A percentile compares a stretch with the other conserved stretches of the same genome.
These are phyloP conservation scores for Chytriomyces confervae DNA, from an alignment of 192 early-diverging fungal genomes.

Conservation along the genomic window DNA sequence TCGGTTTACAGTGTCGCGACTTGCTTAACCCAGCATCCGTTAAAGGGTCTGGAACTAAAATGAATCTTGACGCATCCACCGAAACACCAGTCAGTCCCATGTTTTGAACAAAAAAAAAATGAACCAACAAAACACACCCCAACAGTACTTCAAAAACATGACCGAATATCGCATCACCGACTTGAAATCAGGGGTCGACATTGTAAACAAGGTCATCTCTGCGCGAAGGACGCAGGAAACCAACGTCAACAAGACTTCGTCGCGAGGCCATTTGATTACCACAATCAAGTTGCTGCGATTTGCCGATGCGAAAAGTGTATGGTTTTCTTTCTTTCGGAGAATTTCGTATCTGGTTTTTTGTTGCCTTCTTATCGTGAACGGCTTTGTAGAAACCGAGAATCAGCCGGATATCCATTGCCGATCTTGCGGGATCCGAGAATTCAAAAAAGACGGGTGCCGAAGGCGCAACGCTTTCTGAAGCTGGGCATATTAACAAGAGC, in stretches of 20 bases:
- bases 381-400: slow-evolving; percentile 15
- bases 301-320: neutral
- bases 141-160: slow-evolving; percentile 18
- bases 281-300: slow-evolving; percentile 20
- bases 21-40: neutral
- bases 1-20: slow-evolving; percentile 21
- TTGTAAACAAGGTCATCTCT: slow-evolving; percentile 1
- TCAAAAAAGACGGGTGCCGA: slow-evolving; percentile 21
- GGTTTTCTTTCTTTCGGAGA: neutral
- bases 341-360: too few relatives aligned
- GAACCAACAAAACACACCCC: neutral
- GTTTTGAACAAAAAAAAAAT: neutral
- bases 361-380: neutral
- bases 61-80: slow-evolving; percentile 2
- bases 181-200: slow-evolving; percentile 7
- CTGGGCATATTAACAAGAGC: slow-evolving; percentile 24
- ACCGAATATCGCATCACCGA: slow-evolving; percentile 6
- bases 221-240: slow-evolving; percentile 26
- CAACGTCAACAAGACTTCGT: slow-evolving; percentile 27
- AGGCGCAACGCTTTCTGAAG: slow-evolving; percentile 7
- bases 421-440: slow-evolving; percentile 34
- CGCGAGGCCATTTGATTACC: slow-evolving; percentile 31
- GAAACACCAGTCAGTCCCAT: slow-evolving; percentile 5
- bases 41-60: neutral
- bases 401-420: slow-evolving; percentile 31